Evolutionary conservation across 257 asterid species (phyloP).

Genomic region (Cordia subcordata): DNA sequence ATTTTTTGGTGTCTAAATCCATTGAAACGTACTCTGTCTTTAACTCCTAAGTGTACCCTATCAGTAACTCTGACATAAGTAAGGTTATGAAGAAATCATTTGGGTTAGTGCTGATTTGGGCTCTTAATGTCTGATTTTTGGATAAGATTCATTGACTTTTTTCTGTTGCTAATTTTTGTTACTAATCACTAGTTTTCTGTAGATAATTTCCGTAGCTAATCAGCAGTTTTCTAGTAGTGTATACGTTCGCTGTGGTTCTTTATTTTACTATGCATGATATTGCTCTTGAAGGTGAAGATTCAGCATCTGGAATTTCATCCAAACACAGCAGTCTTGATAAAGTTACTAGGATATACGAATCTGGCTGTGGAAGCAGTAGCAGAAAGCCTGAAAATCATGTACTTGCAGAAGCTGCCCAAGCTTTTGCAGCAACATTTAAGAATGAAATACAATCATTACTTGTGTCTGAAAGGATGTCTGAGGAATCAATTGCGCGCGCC

Average conservation of each 20-base stretch:
- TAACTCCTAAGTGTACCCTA: too few species aligned
- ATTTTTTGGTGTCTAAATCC: too few species aligned
- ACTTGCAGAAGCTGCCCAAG: conserved; percentile 8
- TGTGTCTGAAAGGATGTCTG: conserved; percentile 7
- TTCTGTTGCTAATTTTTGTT: too few species aligned
- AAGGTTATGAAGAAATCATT: too few species aligned
- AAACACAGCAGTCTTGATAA: conserved; percentile 10
- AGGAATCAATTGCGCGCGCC: conserved; percentile 8
- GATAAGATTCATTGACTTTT: too few species aligned
- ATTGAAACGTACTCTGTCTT: too few species aligned
- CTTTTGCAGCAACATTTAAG: background rate
- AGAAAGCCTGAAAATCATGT: conserved; percentile 4
- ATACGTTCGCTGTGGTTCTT: conserved; percentile 1
- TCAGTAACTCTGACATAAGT: too few species aligned
- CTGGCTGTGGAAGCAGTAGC: conserved; percentile 4
- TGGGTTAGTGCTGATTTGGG: too few species aligned
- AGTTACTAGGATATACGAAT: conserved; percentile 3
- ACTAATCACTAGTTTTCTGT: too few species aligned
- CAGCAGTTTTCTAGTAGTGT: too few species aligned
- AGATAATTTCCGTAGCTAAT: too few species aligned
- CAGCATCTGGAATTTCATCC: background rate
- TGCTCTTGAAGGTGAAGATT: conserved; percentile 25
- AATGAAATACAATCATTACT: conserved; percentile 16
- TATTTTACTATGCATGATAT: background rate
- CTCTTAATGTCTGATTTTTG: too few species aligned